Evolutionary conservation across 1,284 basidiomycete species (phyloP).

Genomic region (Irpex rosettiformis): DNA sequence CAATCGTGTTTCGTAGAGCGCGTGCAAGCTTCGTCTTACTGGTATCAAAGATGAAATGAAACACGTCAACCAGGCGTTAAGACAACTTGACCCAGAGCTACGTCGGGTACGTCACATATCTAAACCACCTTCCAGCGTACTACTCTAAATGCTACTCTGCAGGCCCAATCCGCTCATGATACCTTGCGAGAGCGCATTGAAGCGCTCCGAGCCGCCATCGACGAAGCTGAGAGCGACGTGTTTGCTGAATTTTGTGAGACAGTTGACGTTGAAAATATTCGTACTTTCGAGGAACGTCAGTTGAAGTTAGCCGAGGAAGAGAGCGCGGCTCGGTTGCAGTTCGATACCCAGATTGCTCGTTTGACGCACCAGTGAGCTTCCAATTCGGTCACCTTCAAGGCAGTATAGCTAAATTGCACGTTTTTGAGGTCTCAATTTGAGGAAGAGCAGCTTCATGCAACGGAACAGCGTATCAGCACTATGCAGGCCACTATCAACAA

Average conservation of each 20-base stretch:
- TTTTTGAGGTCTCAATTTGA: constrained; percentile 71
- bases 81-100: constrained; percentile 62
- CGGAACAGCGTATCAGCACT: constrained; percentile 59
- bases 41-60: constrained; percentile 80
- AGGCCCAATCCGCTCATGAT: constrained; percentile 55
- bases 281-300: constrained; percentile 94
- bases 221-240: constrained; percentile 78
- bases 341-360: constrained; percentile 85
- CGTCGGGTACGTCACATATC: constrained; percentile 46
- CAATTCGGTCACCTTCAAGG: background rate
- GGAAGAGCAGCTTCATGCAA: constrained; percentile 63
- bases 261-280: constrained; percentile 82
- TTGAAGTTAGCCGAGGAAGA: constrained; percentile 86
- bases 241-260: constrained; percentile 80
- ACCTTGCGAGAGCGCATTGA: constrained; percentile 54
- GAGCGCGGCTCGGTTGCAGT: constrained; percentile 80
- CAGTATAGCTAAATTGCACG: background rate
- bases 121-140: background rate
- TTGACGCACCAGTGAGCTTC: constrained; percentile 79
- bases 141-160: background rate
- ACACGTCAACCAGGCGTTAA: constrained; percentile 69
- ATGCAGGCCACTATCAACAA: constrained; percentile 52
- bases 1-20: constrained; percentile 37
- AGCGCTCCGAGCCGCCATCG: constrained; percentile 56
- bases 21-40: constrained; percentile 61